Conservation (phyloP, 495 filamentous ascomycete species). For the Bacidia gigantensis region DNA sequence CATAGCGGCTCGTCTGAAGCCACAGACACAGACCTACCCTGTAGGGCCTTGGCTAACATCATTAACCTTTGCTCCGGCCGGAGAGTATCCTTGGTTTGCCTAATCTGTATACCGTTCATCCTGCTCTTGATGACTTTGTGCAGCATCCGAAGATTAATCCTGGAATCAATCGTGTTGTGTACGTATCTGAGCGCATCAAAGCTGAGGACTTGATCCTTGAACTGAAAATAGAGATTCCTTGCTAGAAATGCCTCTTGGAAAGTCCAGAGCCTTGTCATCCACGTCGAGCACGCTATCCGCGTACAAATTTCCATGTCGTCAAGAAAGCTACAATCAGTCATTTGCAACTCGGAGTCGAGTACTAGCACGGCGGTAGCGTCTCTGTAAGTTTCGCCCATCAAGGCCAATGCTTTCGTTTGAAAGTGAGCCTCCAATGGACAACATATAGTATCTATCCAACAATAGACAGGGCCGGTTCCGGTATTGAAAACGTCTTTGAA, state of each 20-base stretch:
- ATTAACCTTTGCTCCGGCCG: too few relatives aligned
- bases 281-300: constrained; percentile 3
- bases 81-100: too few relatives aligned
- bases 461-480: not conserved
- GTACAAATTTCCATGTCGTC: not conserved
- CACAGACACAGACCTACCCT: too few relatives aligned
- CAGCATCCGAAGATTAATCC: too few relatives aligned
- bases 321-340: not conserved
- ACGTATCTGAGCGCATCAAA: too few relatives aligned
- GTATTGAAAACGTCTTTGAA: not conserved
- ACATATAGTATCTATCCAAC: constrained; percentile 15
- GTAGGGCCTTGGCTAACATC: too few relatives aligned
- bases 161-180: too few relatives aligned
- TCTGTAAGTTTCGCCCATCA: constrained; percentile 6
- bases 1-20: too few relatives aligned
- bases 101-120: too few relatives aligned
- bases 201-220: not conserved
- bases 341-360: constrained; percentile 7
- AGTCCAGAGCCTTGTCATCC: constrained; percentile 11
- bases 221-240: not conserved
- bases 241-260: constrained; percentile 8
- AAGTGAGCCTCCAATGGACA: constrained; percentile 3
- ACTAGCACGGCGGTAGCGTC: constrained; percentile 9
- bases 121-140: too few relatives aligned
- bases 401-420: not conserved